phyloP scores from a whole-genome alignment of 31 red algal genomes.

The Pterothamnion heteromorphum region DNA sequence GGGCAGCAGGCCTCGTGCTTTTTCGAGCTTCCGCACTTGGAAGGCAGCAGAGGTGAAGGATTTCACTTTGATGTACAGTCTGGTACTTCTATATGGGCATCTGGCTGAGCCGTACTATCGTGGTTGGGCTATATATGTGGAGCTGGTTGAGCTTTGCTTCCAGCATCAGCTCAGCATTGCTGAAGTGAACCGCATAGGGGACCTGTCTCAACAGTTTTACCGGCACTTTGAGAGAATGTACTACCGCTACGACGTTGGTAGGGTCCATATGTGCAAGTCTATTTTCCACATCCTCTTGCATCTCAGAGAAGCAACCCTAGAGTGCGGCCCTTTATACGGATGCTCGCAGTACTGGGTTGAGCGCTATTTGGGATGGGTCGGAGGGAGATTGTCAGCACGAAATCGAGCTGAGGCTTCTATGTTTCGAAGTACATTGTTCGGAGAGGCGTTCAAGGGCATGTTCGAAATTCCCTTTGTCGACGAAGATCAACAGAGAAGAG shows the following conservation, averaged over 20 bases:
- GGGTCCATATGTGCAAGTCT: slow-evolving; percentile 36
- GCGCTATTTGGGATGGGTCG: not conserved
- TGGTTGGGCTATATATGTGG: slow-evolving; percentile 33
- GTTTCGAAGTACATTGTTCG: not conserved
- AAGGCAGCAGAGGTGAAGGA: slow-evolving; percentile 39
- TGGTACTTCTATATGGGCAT: slow-evolving; percentile 32
- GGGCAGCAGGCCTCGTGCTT: not conserved
- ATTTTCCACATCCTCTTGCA: slow-evolving; percentile 32
- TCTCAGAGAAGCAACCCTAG: not conserved
- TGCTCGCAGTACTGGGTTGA: slow-evolving; percentile 32
- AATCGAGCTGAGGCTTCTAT: slow-evolving; percentile 33
- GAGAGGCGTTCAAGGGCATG: not conserved
- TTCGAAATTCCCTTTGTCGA: not conserved
- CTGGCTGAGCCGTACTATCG: not conserved
- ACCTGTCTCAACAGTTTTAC: slow-evolving; percentile 5
- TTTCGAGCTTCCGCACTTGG: slow-evolving; percentile 7
- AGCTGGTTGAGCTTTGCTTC: slow-evolving; percentile 35
- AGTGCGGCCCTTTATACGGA: not conserved
- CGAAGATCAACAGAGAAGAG: not conserved
- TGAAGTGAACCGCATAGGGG: not conserved
- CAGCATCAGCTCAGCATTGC: not conserved
- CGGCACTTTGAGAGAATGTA: slow-evolving; percentile 26
- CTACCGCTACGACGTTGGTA: not conserved
- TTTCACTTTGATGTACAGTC: slow-evolving; percentile 27
- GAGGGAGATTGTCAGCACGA: not conserved